Conservation (phyloP, 352 stramenopile genomes). For the Saprolegnia parasitica region DNA sequence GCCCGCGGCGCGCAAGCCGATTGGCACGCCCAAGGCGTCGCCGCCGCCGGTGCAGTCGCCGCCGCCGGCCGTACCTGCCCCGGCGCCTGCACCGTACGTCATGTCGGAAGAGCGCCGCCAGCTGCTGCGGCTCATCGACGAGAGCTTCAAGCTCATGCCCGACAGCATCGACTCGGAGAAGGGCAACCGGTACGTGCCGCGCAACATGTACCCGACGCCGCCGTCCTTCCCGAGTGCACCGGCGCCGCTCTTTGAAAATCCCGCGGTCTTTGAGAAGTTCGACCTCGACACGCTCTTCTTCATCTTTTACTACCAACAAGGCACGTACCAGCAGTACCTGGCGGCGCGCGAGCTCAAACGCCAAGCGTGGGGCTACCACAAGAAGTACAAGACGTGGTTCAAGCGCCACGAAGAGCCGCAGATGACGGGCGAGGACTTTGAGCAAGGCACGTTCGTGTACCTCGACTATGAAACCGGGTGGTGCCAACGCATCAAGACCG, state of each 20-base stretch:
- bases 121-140: conserved; percentile 74
- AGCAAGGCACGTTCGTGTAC: conserved; percentile 99
- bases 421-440: conserved; percentile 97
- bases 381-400: conserved; percentile 99
- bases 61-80: conserved; percentile 27
- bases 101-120: conserved; percentile 78
- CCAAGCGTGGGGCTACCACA: conserved; percentile 99
- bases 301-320: conserved; percentile 99
- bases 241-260: conserved; percentile 90
- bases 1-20: background rate
- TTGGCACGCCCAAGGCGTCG: conserved; percentile 11
- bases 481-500: conserved; percentile 98
- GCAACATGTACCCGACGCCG: conserved; percentile 93
- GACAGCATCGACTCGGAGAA: conserved; percentile 87
- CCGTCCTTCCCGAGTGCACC: conserved; percentile 86
- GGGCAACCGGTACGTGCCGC: conserved; percentile 88
- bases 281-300: conserved; percentile 98
- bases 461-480: conserved; percentile 99
- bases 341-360: conserved; percentile 97
- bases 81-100: conserved; percentile 32
- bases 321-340: conserved; percentile 98
- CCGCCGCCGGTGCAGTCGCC: conserved; percentile 27
- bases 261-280: conserved; percentile 96
- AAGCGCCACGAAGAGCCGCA: conserved; percentile 96
- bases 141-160: conserved; percentile 90